Conservation (phyloP, 2,329 filamentous ascomycete species). For the Arthroderma sp. region DNA sequence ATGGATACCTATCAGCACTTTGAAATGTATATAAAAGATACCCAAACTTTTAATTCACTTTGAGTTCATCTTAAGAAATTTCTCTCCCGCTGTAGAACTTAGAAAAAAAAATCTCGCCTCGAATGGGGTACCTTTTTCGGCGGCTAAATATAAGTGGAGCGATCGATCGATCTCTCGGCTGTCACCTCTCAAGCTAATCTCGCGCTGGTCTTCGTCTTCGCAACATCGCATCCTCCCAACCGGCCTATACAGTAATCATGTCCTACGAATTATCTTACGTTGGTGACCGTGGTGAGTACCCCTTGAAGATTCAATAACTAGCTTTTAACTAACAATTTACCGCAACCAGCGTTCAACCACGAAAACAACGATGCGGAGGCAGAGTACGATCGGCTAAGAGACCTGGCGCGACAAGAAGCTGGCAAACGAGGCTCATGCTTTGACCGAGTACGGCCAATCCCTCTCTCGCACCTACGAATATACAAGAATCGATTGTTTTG, state of each 20-base stretch:
- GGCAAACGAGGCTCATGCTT: conserved; percentile 66
- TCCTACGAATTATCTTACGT: conserved; percentile 31
- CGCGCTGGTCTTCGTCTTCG: too few species aligned
- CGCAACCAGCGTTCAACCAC: conserved; percentile 57
- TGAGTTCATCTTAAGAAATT: too few species aligned
- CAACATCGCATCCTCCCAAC: too few species aligned
- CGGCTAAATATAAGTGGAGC: too few species aligned
- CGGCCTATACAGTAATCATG: conserved; percentile 16
- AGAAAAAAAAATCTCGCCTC: too few species aligned
- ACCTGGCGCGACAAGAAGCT: conserved; percentile 68
- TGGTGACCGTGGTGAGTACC: conserved; percentile 24
- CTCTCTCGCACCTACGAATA: neutral
- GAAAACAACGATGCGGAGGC: conserved; percentile 56
- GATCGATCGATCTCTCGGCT: too few species aligned
- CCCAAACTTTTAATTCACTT: too few species aligned
- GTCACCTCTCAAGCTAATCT: too few species aligned
- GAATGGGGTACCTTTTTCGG: too few species aligned
- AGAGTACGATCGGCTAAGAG: conserved; percentile 85
- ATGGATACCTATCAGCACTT: too few species aligned
- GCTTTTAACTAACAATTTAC: neutral
- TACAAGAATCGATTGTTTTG: neutral
- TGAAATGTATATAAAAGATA: too few species aligned
- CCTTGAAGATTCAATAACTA: neutral
- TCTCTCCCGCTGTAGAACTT: too few species aligned
- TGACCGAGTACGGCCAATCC: conserved; percentile 42